These are phyloP conservation scores for Alopecurus myosuroides DNA, from an alignment of 176 grass and related monocot genomes.

Conservation along the genomic window DNA sequence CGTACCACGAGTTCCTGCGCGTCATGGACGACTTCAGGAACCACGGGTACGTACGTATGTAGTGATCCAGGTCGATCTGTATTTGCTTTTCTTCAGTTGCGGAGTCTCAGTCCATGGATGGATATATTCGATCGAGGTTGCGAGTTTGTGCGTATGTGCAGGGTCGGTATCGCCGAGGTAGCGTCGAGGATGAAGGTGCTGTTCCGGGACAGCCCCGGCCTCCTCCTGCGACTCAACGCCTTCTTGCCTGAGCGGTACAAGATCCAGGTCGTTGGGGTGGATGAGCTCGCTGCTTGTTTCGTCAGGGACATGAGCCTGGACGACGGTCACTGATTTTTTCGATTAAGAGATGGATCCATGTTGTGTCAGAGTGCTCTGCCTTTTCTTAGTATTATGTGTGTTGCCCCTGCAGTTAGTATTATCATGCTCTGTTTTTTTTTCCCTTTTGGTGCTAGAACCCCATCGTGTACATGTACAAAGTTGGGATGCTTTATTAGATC, in stretches of 20 bases:
- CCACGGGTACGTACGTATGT: too few relatives aligned
- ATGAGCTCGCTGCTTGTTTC: slow-evolving; percentile 6
- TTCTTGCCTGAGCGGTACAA: slow-evolving; percentile 43
- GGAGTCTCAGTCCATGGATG: too few relatives aligned
- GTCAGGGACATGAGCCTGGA: not conserved
- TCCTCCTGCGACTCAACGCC: slow-evolving; percentile 48
- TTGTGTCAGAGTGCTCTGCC: not conserved
- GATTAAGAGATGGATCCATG: too few relatives aligned
- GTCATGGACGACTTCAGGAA: not conserved
- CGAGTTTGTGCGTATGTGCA: too few relatives aligned
- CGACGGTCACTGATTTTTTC: too few relatives aligned
- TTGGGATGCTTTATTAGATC: too few relatives aligned
- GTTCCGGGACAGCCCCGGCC: slow-evolving; percentile 35
- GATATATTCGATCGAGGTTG: too few relatives aligned
- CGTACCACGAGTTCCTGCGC: not conserved
- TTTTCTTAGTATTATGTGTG: too few relatives aligned
- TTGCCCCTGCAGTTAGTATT: not conserved
- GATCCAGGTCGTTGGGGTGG: slow-evolving; percentile 22
- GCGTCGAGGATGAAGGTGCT: slow-evolving; percentile 26
- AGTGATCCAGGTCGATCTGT: too few relatives aligned
- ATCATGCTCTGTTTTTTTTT: not conserved
- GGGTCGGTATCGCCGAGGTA: slow-evolving; percentile 38
- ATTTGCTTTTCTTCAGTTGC: too few relatives aligned
- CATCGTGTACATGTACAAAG: too few relatives aligned
- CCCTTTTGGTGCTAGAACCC: not conserved